Evolutionary conservation across 1,139 yeast genomes (phyloP).

Genomic region (Yamadazyma triangularis): DNA sequence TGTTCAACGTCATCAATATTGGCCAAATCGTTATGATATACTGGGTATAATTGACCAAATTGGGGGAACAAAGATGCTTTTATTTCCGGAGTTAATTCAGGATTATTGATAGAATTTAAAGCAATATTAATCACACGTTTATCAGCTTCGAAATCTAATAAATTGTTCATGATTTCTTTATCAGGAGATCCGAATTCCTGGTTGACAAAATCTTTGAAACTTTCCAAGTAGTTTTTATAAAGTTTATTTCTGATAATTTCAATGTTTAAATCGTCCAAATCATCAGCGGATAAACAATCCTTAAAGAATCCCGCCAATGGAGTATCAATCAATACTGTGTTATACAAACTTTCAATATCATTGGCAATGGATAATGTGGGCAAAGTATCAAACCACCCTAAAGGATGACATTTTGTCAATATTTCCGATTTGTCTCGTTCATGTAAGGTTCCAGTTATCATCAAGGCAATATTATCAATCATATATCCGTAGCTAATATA

Average conservation of each 20-base stretch:
- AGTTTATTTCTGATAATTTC: constrained; percentile 90
- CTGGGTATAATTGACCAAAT: constrained; percentile 77
- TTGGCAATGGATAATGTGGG: constrained; percentile 95
- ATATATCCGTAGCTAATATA: constrained; percentile 92
- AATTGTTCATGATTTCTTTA: constrained; percentile 68
- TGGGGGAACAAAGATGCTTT: constrained; percentile 69
- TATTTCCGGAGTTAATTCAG: constrained; percentile 70
- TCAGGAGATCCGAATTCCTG: constrained; percentile 69
- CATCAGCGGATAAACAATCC: constrained; percentile 87
- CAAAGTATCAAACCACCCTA: constrained; percentile 97
- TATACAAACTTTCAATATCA: constrained; percentile 86
- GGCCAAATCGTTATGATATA: constrained; percentile 66
- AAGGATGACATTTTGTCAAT: constrained; percentile 85
- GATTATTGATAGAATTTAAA: constrained; percentile 75
- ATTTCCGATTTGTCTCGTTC: constrained; percentile 89
- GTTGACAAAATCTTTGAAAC: constrained; percentile 65
- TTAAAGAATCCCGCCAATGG: constrained; percentile 96
- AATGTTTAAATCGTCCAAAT: constrained; percentile 90
- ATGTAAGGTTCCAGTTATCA: constrained; percentile 96
- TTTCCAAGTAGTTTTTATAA: constrained; percentile 89
- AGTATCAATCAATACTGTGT: constrained; percentile 93
- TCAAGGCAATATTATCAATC: constrained; percentile 95
- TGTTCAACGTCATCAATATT: constrained; percentile 83
- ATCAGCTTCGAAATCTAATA: constrained; percentile 90
- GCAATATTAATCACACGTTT: constrained; percentile 90